Conservation (phyloP, 192 early-diverging fungal species). For the Coemansia sp. region DNA sequence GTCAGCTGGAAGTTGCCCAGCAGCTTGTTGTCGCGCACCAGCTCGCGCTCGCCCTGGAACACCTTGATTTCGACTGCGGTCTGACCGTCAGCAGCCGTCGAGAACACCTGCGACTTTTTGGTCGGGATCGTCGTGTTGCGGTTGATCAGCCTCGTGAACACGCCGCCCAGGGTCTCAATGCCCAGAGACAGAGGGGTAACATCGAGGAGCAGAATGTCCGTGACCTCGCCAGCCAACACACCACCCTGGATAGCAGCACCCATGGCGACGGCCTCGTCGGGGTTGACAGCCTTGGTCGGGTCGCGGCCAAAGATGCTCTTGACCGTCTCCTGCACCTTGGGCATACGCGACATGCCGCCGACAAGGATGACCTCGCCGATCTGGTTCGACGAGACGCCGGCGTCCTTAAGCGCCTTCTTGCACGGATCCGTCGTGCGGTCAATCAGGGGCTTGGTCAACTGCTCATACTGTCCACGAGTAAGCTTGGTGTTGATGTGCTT, state of each 20-base stretch:
- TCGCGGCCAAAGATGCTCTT: slow-evolving; percentile 86
- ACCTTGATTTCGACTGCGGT: slow-evolving; percentile 97
- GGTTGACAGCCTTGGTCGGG: slow-evolving; percentile 94
- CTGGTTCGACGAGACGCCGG: slow-evolving; percentile 72
- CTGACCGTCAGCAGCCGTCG: slow-evolving; percentile 97
- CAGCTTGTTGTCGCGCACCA: slow-evolving; percentile 96
- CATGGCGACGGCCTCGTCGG: slow-evolving; percentile 97
- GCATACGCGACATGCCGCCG: slow-evolving; percentile 97
- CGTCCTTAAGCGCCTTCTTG: slow-evolving; percentile 96
- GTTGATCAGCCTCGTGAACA: slow-evolving; percentile 95
- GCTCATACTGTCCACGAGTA: slow-evolving; percentile 87
- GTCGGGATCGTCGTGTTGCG: slow-evolving; percentile 99
- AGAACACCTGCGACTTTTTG: slow-evolving; percentile 99
- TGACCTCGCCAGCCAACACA: slow-evolving; percentile 93
- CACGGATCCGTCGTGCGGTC: slow-evolving; percentile 89
- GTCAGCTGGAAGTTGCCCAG: slow-evolving; percentile 96
- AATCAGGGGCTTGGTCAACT: slow-evolving; percentile 74
- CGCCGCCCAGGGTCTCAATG: slow-evolving; percentile 97
- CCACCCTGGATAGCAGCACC: slow-evolving; percentile 98
- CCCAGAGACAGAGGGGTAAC: slow-evolving; percentile 97
- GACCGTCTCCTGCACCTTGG: slow-evolving; percentile 93
- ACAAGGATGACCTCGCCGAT: slow-evolving; percentile 96
- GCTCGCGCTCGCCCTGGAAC: slow-evolving; percentile 98
- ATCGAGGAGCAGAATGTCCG: slow-evolving; percentile 92
- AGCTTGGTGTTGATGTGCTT: slow-evolving; percentile 98